Evolutionary conservation across 352 stramenopile species (phyloP), one percentile per base, ranked within the genome.

Genomic region (Sclerospora graminicola): DNA sequence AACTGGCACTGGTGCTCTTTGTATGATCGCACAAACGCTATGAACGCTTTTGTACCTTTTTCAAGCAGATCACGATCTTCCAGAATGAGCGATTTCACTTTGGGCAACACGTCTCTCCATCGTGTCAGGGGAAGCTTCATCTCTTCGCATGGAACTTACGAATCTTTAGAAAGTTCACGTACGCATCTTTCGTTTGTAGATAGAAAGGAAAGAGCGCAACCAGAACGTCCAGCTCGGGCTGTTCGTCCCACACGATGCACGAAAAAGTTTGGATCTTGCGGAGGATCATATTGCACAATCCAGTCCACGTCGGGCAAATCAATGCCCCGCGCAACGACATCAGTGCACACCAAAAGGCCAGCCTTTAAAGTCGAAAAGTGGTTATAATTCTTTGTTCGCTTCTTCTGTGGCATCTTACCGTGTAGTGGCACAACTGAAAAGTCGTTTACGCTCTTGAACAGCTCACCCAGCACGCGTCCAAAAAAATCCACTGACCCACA

Each of bases 401-500:
- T 94, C 61, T 95, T 97, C 48, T 88, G 82, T 21, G 84, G 68
- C 69, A 98, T 94, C 48, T 98, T 98, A 8, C 95, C 94, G 53
- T 98, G 94, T 28, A 98, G 60, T 8, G 58, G 58, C 16, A 94
- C 62, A 16, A 95, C 57, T 0, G 71, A 66, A 28, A 79, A 69
- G 13, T 46, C 30, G 2, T 46, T 58, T 0, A 69, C 55, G 0
- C 54, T 37, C 8, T 66, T 63, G 20, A 80, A 66, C 0, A 98
- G 53, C 36, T 87, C 48, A 43, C 96, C 71, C 13, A 99, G 60
- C 23, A 94, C 73, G n/a, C 56, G 63, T 13, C 79, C 80, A 57
- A 98, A 99, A 66, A 97, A 99, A 42, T 99, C 97, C n/a, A 99
- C 97, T 11, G 83, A 90, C 0, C 92, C 94, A 64, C 97, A 99